Conservation (phyloP, 805 yeast species). For the Torulaspora maleeae region DNA sequence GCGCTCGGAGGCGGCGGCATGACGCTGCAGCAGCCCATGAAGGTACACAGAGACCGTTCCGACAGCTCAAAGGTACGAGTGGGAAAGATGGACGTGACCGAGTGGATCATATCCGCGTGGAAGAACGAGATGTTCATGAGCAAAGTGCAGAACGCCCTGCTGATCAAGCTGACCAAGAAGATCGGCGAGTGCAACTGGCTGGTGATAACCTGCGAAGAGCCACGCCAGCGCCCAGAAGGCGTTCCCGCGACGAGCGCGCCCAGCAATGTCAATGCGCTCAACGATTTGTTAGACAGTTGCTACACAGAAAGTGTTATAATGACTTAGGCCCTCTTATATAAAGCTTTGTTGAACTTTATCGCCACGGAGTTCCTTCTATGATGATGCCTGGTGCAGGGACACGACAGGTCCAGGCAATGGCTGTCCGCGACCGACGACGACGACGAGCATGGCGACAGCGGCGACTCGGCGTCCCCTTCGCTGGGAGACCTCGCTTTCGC, state of each 20-base stretch:
- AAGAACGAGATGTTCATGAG: conserved; percentile 39
- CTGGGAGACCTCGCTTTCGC: background rate
- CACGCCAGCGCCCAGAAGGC: background rate
- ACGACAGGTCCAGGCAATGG: conserved; percentile 14
- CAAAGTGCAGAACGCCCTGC: conserved; percentile 35
- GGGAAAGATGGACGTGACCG: conserved; percentile 37
- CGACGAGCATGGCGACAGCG: conserved; percentile 4
- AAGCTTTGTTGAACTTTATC: conserved; percentile 22
- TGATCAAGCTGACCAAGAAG: conserved; percentile 35
- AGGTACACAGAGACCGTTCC: conserved; percentile 5
- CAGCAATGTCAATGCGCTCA: conserved; percentile 9
- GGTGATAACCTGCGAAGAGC: conserved; percentile 32
- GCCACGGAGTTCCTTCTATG: conserved; percentile 31
- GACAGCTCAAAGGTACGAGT: conserved; percentile 26
- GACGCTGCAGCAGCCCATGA: conserved; percentile 8
- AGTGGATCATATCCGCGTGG: conserved; percentile 41
- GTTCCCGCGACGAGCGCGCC: background rate
- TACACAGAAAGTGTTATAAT: conserved; percentile 11
- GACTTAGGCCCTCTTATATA: conserved; percentile 9
- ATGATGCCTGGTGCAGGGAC: conserved; percentile 32
- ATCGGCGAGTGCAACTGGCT: conserved; percentile 41
- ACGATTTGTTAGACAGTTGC: conserved; percentile 15
- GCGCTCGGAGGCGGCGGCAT: conserved; percentile 18
- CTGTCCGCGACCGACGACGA: conserved; percentile 2
- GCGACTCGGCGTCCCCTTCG: background rate